Conservation (phyloP, 176 grass and related monocot species). For the Avena eriantha region DNA sequence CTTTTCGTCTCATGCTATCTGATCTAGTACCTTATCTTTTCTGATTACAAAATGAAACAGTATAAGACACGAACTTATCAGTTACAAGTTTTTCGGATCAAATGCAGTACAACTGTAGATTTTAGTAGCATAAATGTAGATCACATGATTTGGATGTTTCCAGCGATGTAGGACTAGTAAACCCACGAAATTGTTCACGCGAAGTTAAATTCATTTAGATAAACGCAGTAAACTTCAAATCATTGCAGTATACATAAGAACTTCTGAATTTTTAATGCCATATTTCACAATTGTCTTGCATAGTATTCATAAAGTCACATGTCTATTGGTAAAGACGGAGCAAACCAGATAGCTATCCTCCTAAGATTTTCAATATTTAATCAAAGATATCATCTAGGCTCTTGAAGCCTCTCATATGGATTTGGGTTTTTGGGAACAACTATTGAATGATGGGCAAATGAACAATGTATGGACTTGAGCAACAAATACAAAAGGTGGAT, state of each 20-base stretch:
- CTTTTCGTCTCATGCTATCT: background rate
- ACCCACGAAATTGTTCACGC: background rate
- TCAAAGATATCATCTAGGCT: background rate
- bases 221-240: background rate
- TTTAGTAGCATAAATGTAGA: background rate
- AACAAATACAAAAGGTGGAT: constrained; percentile 16
- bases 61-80: constrained; percentile 1
- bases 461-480: constrained; percentile 5
- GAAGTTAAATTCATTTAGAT: background rate
- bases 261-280: background rate
- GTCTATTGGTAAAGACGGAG: background rate
- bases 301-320: background rate
- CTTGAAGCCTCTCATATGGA: background rate
- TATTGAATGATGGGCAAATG: background rate
- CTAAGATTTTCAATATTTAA: constrained; percentile 1
- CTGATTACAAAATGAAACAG: background rate
- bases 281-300: background rate
- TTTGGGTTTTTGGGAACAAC: background rate
- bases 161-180: background rate
- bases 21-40: background rate
- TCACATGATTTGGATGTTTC: background rate
- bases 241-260: background rate
- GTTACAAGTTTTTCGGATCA: background rate
- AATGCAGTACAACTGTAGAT: background rate
- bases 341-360: background rate